These are phyloP conservation scores for Ricinus communis DNA, from an alignment of 345 rosid species.

Conservation along the genomic window DNA sequence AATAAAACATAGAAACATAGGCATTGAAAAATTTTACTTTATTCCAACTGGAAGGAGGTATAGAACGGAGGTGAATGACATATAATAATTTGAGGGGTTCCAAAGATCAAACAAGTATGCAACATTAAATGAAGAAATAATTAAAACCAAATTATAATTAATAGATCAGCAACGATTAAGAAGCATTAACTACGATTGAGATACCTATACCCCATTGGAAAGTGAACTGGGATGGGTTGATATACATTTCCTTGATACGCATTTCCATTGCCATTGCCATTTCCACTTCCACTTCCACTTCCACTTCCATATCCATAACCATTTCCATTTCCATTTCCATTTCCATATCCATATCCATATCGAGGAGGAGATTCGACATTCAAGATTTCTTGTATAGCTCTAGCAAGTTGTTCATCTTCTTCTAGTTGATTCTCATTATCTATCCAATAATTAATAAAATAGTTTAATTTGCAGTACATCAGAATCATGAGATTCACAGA, in stretches of 20 bases:
- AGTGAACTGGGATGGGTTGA: slow-evolving; percentile 51
- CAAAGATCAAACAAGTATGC: neutral
- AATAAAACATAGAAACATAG: neutral
- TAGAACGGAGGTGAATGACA: neutral
- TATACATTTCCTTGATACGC: slow-evolving; percentile 34
- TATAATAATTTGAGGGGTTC: neutral
- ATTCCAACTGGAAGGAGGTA: no score
- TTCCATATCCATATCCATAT: slow-evolving; percentile 35
- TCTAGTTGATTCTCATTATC: slow-evolving; percentile 56
- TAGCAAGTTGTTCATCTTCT: slow-evolving; percentile 93
- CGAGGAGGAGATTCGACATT: slow-evolving; percentile 55
- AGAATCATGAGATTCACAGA: slow-evolving; percentile 5
- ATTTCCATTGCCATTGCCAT: slow-evolving; percentile 24
- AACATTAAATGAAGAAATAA: neutral
- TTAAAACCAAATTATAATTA: neutral
- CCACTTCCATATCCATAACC: slow-evolving; percentile 37
- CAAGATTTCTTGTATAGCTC: slow-evolving; percentile 88
- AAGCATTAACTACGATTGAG: slow-evolving; percentile 1
- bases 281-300: slow-evolving; percentile 37
- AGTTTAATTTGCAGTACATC: slow-evolving; percentile 18
- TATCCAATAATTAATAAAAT: slow-evolving; percentile 31
- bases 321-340: no score
- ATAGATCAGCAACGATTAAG: slow-evolving; percentile 2
- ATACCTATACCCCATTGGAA: slow-evolving; percentile 78
- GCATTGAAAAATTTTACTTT: neutral